A percentile compares a stretch with the other conserved stretches of the same genome.
phyloP scores from a whole-genome alignment of 163 green algal species.

The Scenedesmus sp. region DNA sequence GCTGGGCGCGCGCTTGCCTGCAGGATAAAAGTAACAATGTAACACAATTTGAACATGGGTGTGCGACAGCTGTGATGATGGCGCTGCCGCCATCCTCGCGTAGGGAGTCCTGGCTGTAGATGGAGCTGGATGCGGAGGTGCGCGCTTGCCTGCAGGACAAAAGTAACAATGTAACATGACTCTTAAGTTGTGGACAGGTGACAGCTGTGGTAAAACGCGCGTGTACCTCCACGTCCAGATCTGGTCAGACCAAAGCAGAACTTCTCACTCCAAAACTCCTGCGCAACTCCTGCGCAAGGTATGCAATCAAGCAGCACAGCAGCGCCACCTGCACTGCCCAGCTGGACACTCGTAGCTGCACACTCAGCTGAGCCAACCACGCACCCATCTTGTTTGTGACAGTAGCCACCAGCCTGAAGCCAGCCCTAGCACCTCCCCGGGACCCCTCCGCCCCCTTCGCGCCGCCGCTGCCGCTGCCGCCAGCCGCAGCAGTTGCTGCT shows the following conservation, averaged over 20 bases:
- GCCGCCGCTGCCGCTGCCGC: not conserved
- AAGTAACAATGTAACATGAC: slow-evolving; percentile 17
- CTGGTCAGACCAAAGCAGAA: too few relatives aligned
- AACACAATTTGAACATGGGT: not conserved
- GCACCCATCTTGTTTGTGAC: slow-evolving; percentile 55
- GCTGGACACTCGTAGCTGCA: not conserved
- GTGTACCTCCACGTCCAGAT: too few relatives aligned
- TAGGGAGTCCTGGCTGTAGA: slow-evolving; percentile 44
- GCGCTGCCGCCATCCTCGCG: not conserved
- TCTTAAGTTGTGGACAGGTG: not conserved
- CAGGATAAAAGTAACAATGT: not conserved
- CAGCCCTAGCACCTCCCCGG: not conserved
- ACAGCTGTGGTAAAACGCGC: not conserved
- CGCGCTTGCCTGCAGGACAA: slow-evolving; percentile 28
- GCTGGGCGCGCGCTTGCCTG: slow-evolving; percentile 32
- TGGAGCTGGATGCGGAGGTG: not conserved
- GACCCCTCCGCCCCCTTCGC: not conserved
- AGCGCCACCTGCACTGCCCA: not conserved
- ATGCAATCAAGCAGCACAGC: too few relatives aligned
- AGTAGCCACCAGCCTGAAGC: slow-evolving; percentile 54
- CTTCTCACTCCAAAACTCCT: too few relatives aligned
- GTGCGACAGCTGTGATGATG: not conserved
- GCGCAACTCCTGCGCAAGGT: too few relatives aligned
- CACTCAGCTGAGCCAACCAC: not conserved
- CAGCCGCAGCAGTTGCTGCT: not conserved